Evolutionary conservation across 2,329 filamentous ascomycete genomes (phyloP), one percentile per base, ranked within the genome.

Genomic region (Fusarium sp.): DNA sequence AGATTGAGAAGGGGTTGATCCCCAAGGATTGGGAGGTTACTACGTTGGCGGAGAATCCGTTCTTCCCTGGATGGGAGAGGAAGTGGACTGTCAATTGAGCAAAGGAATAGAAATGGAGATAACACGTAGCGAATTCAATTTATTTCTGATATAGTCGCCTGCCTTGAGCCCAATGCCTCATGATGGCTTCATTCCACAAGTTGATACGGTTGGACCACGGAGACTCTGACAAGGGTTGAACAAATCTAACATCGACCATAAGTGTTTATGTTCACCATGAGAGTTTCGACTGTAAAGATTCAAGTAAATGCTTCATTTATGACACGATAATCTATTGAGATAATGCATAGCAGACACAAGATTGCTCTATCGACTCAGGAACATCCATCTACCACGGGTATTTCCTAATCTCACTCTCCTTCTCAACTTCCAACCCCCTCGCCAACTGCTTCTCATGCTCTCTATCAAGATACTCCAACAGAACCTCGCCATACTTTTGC

Each of bases 41-140:
- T 57, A 97, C 94, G 0, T 79, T 97, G 66, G 89, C 91, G 16
- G 92, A 96, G 72, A 91, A 88, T 74, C 94, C 94, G 3, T 95
- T 90, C 81, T 97, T 91, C 79, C 89, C 88, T 1, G 91, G 91
- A 0, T 97, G 94, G 94, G 86, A 79, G 66, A 76, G 59, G 39
- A 79, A 79, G 36, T 77, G 77, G 77, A 61, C 24, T 6, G 22
- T 65, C 20, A 53, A 35, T 41, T 75, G n/a, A 69, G 16, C 7
- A 0, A 6, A 11, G 10, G 1, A 1, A 28, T 24, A 28, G 12
- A 16, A 38, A 0, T 7, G 12, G 22, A 20, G 18, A 26, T 24
- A 0, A 36, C 20, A 24, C n/a, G 14, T 24, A 69, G 68, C 39
- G 50, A 26, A 24, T 33, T 22, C 8, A 36, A 28, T 28, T 18